phyloP scores from a whole-genome alignment of 352 stramenopile genomes.

The Achlya hypogyna region DNA sequence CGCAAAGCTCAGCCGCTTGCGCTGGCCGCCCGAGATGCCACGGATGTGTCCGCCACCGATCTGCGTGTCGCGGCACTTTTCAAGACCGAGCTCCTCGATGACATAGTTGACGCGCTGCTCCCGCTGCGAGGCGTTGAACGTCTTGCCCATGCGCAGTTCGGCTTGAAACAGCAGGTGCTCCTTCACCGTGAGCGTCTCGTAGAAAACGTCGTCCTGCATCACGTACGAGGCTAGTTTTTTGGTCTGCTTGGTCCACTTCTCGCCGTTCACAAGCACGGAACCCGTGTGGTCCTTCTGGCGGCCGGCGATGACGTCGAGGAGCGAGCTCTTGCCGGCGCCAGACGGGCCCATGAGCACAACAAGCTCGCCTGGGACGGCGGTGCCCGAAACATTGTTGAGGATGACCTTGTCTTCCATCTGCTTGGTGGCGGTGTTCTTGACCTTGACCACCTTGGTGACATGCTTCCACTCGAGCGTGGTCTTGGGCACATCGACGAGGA shows the following conservation, averaged over 20 bases:
- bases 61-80: constrained; percentile 28
- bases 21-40: constrained; percentile 54
- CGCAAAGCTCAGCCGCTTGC: constrained; percentile 61
- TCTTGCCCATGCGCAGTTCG: constrained; percentile 41
- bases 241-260: constrained; percentile 29
- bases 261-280: constrained; percentile 30
- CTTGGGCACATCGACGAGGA: constrained; percentile 16
- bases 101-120: constrained; percentile 25
- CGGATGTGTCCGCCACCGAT: constrained; percentile 32
- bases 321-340: constrained; percentile 38
- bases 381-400: constrained; percentile 29
- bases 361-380: constrained; percentile 24
- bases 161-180: constrained; percentile 75
- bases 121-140: constrained; percentile 18
- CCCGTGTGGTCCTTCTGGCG: constrained; percentile 40
- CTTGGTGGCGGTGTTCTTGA: constrained; percentile 33
- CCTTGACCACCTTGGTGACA: constrained; percentile 25
- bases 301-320: constrained; percentile 40
- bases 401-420: constrained; percentile 31
- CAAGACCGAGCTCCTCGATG: constrained; percentile 40
- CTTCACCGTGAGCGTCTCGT: constrained; percentile 73
- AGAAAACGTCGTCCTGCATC: constrained; percentile 85
- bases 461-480: constrained; percentile 30
- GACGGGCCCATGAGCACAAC: constrained; percentile 48
- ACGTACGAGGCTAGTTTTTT: constrained; percentile 57